Evolutionary conservation across 345 rosid species (phyloP).

Genomic region (Eucalyptus pauciflora): DNA sequence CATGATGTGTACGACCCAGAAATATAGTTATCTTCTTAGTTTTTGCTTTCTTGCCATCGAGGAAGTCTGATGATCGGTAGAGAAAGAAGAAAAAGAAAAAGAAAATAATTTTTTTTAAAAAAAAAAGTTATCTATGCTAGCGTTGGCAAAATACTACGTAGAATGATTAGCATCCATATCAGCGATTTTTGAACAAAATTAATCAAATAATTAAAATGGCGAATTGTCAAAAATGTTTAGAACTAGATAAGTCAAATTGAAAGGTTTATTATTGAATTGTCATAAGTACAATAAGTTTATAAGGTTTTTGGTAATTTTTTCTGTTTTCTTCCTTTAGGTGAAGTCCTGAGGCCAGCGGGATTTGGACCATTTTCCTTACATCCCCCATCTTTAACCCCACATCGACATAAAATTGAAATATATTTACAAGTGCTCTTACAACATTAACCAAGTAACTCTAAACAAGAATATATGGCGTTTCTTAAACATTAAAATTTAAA

Average conservation of each 20-base stretch:
- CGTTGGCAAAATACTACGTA: accelerated
- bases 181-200: background rate
- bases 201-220: background rate
- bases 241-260: too few species aligned
- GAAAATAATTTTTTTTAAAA: background rate
- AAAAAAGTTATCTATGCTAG: background rate
- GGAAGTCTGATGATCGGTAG: too few species aligned
- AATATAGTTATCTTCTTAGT: too few species aligned
- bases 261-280: background rate
- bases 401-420: background rate
- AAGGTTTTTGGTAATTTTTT: background rate
- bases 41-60: too few species aligned
- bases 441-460: background rate
- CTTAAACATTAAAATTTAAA: background rate
- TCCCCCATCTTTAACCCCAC: background rate
- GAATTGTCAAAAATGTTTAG: background rate
- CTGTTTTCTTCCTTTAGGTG: background rate
- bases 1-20: too few species aligned
- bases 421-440: background rate
- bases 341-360: background rate
- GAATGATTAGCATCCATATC: accelerated
- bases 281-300: background rate
- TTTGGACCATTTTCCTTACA: background rate
- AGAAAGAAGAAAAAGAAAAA: background rate
- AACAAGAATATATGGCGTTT: background rate